phyloP scores from a whole-genome alignment of 805 yeast species.

The Lipomyces sp. region DNA sequence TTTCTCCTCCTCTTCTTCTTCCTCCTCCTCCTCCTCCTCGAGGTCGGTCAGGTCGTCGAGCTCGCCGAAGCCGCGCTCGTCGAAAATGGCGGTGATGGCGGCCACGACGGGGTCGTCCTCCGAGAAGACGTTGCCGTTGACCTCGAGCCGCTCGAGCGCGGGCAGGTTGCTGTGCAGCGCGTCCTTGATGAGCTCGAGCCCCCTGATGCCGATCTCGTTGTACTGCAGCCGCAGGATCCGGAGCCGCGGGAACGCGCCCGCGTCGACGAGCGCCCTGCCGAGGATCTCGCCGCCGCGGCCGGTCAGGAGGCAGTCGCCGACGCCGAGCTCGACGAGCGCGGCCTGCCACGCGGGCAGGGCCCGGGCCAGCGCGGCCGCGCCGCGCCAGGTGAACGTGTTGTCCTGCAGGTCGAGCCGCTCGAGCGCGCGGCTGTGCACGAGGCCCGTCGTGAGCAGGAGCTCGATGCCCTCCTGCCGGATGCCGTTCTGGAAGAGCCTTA shows the following conservation, averaged over 20 bases:
- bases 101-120: constrained; percentile 78
- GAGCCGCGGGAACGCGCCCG: constrained; percentile 43
- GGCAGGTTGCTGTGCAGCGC: constrained; percentile 56
- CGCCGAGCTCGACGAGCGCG: constrained; percentile 67
- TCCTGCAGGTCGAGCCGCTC: constrained; percentile 84
- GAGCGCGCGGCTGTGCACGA: constrained; percentile 57
- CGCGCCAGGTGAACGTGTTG: constrained; percentile 78
- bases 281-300: constrained; percentile 68
- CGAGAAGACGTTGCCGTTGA: constrained; percentile 89
- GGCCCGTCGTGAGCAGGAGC: constrained; percentile 68
- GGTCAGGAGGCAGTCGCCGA: constrained; percentile 85
- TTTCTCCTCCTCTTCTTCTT: constrained; percentile 62
- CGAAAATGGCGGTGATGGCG: constrained; percentile 59
- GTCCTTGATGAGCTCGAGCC: constrained; percentile 57
- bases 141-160: constrained; percentile 62
- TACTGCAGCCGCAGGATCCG: constrained; percentile 72
- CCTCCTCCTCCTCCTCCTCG: constrained; percentile 75
- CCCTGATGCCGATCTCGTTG: constrained; percentile 72
- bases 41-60: constrained; percentile 91
- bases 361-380: constrained; percentile 62
- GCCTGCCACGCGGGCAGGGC: constrained; percentile 60
- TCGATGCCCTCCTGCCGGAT: constrained; percentile 91
- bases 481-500: constrained; percentile 91
- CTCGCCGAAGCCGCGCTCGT: constrained; percentile 71
- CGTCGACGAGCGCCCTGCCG: constrained; percentile 39